Evolutionary conservation across 2,329 filamentous ascomycete genomes (phyloP).

Genomic region (Ophiostoma sp.): DNA sequence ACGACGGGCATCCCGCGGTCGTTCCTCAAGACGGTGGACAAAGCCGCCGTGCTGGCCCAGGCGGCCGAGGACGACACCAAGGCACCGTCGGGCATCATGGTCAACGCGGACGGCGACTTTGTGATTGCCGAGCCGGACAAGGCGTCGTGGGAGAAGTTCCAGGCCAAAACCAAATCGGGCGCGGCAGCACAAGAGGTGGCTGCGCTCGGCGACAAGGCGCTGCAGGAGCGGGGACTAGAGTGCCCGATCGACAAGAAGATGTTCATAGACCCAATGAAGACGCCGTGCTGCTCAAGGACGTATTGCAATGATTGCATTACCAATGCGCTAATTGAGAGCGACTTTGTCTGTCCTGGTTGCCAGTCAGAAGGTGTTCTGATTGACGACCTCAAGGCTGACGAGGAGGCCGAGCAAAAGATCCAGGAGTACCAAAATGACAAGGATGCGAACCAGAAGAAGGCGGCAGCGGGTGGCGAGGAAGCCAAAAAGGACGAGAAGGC

Average conservation of each 20-base stretch:
- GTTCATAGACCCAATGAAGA: constrained; percentile 99
- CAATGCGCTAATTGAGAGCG: constrained; percentile 96
- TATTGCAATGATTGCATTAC: constrained; percentile 99
- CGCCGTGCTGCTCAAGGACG: constrained; percentile 95
- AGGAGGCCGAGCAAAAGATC: constrained; percentile 75
- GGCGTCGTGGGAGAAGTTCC: constrained; percentile 94
- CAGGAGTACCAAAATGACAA: constrained; percentile 68
- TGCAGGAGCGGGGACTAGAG: constrained; percentile 84
- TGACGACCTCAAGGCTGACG: constrained; percentile 84
- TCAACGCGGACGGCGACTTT: constrained; percentile 96
- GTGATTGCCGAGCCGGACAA: constrained; percentile 95
- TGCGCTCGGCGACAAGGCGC: constrained; percentile 76
- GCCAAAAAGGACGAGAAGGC: constrained; percentile 16
- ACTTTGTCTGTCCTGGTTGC: constrained; percentile 93
- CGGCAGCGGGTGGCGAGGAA: constrained; percentile 22
- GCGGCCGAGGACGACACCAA: constrained; percentile 77
- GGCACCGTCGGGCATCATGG: constrained; percentile 87
- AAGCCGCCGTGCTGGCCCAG: constrained; percentile 72
- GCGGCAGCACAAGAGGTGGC: constrained; percentile 79
- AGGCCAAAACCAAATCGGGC: constrained; percentile 87
- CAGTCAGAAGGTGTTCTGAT: constrained; percentile 87
- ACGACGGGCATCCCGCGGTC: constrained; percentile 96
- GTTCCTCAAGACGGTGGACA: constrained; percentile 93
- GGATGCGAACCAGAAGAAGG: constrained; percentile 39
- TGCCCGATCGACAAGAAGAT: constrained; percentile 97